Evolutionary conservation across 306 rosid genomes (phyloP).

Genomic region (Psophocarpus tetragonolobus): DNA sequence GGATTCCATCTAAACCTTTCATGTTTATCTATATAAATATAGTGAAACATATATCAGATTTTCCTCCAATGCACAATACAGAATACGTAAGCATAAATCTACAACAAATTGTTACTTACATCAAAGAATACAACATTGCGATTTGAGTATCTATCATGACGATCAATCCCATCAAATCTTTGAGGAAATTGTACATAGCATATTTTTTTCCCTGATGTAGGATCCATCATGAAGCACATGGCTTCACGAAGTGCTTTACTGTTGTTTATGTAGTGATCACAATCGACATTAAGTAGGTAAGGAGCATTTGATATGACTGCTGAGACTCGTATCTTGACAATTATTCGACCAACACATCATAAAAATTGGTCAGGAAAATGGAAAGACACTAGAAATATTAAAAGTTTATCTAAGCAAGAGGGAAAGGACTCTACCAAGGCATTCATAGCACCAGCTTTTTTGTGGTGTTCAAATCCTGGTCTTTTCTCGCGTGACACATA

Average conservation of each 20-base stretch:
- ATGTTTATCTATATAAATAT: constrained; percentile 65
- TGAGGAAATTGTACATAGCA: constrained; percentile 95
- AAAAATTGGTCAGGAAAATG: constrained; percentile 3
- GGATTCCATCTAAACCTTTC: constrained; percentile 97
- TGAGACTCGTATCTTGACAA: constrained; percentile 74
- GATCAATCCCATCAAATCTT: constrained; percentile 94
- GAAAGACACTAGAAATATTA: neutral
- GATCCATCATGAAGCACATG: constrained; percentile 98
- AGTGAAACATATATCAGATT: constrained; percentile 31
- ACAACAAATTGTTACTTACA: constrained; percentile 50
- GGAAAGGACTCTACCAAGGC: constrained; percentile 54
- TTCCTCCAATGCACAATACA: neutral
- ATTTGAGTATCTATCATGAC: constrained; percentile 88
- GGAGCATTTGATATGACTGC: constrained; percentile 92
- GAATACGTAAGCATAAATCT: neutral
- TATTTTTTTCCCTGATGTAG: constrained; percentile 79
- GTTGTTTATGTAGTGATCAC: constrained; percentile 97
- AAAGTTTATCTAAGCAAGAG: neutral
- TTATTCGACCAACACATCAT: constrained; percentile 6
- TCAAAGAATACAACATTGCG: constrained; percentile 92
- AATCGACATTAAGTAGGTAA: constrained; percentile 82
- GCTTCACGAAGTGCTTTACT: constrained; percentile 94
- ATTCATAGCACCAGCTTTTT: constrained; percentile 97
- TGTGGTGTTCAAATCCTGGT: constrained; percentile 93
- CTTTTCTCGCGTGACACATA: constrained; percentile 97